Percentiles rank a stretch among this genome's conserved stretches.
Evolutionary conservation across 345 rosid genomes (phyloP).

Genomic region (Clausena lansium): DNA sequence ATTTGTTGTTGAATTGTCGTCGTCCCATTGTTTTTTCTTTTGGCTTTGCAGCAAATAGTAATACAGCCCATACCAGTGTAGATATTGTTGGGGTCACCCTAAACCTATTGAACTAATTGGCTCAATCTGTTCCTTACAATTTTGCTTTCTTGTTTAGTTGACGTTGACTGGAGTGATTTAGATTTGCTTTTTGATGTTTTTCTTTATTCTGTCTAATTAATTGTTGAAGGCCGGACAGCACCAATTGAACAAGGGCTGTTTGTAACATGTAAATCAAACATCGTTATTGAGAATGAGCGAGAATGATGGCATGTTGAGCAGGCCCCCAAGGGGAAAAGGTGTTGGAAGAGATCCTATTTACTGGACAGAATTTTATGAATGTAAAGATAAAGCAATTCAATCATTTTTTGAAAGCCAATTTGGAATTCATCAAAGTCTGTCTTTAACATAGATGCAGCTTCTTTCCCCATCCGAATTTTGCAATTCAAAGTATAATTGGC

Average conservation of each 20-base stretch:
- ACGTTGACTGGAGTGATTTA: background rate
- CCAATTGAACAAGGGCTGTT: background rate
- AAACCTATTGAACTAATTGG: constrained; percentile 1
- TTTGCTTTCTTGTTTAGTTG: background rate
- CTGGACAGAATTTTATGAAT: background rate
- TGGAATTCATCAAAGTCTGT: background rate
- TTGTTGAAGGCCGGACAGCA: background rate
- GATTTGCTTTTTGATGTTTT: too few relatives aligned
- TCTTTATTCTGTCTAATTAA: too few relatives aligned
- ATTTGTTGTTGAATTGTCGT: background rate
- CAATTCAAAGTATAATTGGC: background rate
- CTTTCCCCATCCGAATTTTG: background rate
- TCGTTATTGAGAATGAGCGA: background rate
- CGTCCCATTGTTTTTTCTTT: too few relatives aligned
- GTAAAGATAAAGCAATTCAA: background rate
- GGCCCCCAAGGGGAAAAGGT: background rate
- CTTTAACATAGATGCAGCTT: background rate
- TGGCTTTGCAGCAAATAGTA: too few relatives aligned
- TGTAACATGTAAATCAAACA: background rate
- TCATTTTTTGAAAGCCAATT: background rate
- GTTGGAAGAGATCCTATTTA: background rate
- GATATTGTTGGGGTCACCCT: too few relatives aligned
- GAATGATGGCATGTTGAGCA: constrained; percentile 3
- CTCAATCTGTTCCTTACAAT: background rate
- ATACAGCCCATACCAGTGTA: too few relatives aligned